Evolutionary conservation across 805 yeast genomes (phyloP).

Genomic region (Suhomyces xylopsoci): DNA sequence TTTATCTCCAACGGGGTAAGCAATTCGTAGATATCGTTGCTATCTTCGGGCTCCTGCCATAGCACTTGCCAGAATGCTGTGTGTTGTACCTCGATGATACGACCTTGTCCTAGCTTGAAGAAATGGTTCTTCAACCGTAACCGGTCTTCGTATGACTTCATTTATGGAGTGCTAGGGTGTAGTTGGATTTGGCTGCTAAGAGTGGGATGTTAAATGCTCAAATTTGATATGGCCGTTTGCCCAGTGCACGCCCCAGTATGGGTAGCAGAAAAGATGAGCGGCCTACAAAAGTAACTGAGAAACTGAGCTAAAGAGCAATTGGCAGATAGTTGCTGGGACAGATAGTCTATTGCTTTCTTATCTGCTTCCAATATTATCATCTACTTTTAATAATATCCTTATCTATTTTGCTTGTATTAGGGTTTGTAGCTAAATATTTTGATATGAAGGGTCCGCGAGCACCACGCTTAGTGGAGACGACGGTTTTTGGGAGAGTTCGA

Average conservation of each 20-base stretch:
- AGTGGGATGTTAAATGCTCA: not conserved
- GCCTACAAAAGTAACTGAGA: not conserved
- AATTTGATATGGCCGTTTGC: not conserved
- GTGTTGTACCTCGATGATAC: constrained; percentile 26
- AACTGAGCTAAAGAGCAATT: not conserved
- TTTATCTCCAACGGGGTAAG: constrained; percentile 58
- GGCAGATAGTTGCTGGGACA: not conserved
- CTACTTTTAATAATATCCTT: not conserved
- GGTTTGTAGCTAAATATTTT: not conserved
- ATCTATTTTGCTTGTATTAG: not conserved
- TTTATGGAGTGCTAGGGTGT: constrained; percentile 17
- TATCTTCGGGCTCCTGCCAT: constrained; percentile 41
- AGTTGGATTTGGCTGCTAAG: not conserved
- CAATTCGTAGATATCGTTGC: constrained; percentile 56
- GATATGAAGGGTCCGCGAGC: not conserved
- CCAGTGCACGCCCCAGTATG: constrained; percentile 1
- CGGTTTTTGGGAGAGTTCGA: constrained; percentile 10
- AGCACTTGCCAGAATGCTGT: constrained; percentile 29
- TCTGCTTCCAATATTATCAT: too few relatives aligned
- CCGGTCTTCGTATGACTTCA: constrained; percentile 77
- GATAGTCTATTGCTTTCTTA: not conserved
- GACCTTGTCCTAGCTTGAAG: constrained; percentile 50
- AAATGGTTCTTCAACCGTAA: constrained; percentile 59
- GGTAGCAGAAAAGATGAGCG: not conserved
- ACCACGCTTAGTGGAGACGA: constrained; percentile 3